Base-by-base conservation (phyloP, 2,329 filamentous ascomycete genomes). In the Beauveria varroae region DNA sequence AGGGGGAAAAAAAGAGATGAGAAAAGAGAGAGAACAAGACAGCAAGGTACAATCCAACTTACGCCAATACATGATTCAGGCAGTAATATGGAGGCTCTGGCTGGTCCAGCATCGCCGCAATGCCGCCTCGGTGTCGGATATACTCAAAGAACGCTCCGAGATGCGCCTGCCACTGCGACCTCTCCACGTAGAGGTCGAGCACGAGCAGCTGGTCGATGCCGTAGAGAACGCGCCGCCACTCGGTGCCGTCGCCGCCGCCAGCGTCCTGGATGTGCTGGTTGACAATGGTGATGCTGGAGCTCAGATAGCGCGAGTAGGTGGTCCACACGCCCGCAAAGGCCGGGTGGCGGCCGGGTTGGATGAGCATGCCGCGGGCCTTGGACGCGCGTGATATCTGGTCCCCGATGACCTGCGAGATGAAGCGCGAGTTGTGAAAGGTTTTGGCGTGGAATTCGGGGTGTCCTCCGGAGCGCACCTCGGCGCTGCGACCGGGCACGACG, bases 181-280 rank as follows among this genome's bases (percentile, higher is more conserved):
- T 43, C 7, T 57, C 54, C 5, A 57, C 43, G 20, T 57, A 57
- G 20, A 57, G 30, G 14, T 57, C 54, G 8, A 57, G 54, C 5
- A 57, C 43, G 8, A 57, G 54, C 20, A 57, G 43, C 28, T 57
- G 54, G 20, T 57, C 54, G 28, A 57, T 57, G 12, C 54, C 54
- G 14, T 22, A 47, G 10, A 57, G 18, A 5, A 46, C 43, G 9
- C 20, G n/a, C 20, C 30, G 18, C 34, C 34, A 37, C 34, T 14
- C 34, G 6, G 43, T 10, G 3, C 12, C 9, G n/a, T 10, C 26
- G 5, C 12, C 18, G 10, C n/a, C 18, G 26, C 26, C 7, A 12
- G 43, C 6, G 20, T 57, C 54, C 6, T 24, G 28, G n/a, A 57
- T 34, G n/a, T 46, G 44, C 14, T 8, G 43, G n/a, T 57, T 57